Conservation (phyloP, 78 protist species). For the Mantamonas sphyraenae region DNA sequence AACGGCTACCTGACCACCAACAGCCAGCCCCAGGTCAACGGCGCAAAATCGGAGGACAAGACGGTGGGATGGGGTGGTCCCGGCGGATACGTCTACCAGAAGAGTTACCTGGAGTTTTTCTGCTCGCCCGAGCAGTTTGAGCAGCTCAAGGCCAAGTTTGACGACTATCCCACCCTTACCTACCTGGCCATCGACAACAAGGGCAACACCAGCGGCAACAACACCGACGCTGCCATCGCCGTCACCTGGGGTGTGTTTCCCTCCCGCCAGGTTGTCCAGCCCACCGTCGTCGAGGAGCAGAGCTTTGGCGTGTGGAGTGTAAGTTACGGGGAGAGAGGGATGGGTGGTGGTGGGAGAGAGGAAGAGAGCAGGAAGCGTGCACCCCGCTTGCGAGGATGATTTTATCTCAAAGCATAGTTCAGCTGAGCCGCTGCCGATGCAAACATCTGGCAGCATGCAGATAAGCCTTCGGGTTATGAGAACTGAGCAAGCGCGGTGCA, state of each 20-base stretch:
- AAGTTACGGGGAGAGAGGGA: no score
- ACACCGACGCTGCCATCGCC: slow-evolving; percentile 40
- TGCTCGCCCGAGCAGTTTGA: slow-evolving; percentile 29
- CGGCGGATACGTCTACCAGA: slow-evolving; percentile 88
- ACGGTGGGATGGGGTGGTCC: slow-evolving; percentile 90
- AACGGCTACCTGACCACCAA: slow-evolving; percentile 84
- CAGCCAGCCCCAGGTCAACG: slow-evolving; percentile 90
- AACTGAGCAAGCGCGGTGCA: no score
- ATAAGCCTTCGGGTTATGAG: no score
- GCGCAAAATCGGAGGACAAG: slow-evolving; percentile 59
- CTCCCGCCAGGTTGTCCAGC: slow-evolving; percentile 79
- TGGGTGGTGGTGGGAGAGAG: no score
- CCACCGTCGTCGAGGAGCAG: slow-evolving; percentile 83
- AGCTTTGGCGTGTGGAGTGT: slow-evolving; percentile 81
- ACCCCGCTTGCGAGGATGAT: no score
- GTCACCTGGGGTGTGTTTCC: slow-evolving; percentile 98
- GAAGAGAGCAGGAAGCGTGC: no score
- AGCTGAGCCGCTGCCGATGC: no score
- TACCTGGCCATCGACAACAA: background rate
- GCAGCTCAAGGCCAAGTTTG: background rate
- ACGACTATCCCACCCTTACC: background rate
- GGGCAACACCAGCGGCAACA: slow-evolving; percentile 7
- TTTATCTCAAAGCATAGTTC: no score
- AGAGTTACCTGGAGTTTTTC: slow-evolving; percentile 88
- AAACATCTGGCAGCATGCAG: no score